phyloP scores from a whole-genome alignment of 1,284 basidiomycete genomes.

The Schizophyllum amplum region DNA sequence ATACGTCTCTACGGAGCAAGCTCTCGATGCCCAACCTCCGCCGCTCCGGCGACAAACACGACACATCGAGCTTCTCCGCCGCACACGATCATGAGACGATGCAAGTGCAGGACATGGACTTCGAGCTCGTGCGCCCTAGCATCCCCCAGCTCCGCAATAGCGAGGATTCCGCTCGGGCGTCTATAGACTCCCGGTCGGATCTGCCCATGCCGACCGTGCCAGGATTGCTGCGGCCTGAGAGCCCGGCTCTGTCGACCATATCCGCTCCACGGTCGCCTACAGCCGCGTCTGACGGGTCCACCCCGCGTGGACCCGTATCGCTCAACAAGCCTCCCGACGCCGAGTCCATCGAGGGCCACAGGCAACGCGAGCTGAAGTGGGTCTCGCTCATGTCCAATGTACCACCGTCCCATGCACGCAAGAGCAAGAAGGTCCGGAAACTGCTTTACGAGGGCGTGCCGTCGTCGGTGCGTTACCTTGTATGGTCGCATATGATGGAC shows the following conservation, averaged over 20 bases:
- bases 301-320: neutral
- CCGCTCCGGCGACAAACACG: constrained; percentile 17
- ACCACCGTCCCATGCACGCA: constrained; percentile 57
- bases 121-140: constrained; percentile 62
- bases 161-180: constrained; percentile 42
- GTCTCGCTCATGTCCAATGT: constrained; percentile 57
- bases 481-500: constrained; percentile 79
- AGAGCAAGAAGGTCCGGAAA: constrained; percentile 81
- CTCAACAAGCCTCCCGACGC: constrained; percentile 9
- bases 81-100: constrained; percentile 29
- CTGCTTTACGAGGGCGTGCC: constrained; percentile 78
- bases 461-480: constrained; percentile 73
- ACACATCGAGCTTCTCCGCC: constrained; percentile 6
- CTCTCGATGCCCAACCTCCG: constrained; percentile 52
- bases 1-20: constrained; percentile 44
- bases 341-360: constrained; percentile 55
- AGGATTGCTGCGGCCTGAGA: constrained; percentile 31
- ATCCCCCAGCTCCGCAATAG: constrained; percentile 39
- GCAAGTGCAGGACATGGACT: constrained; percentile 72
- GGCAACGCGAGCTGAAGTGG: constrained; percentile 72
- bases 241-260: constrained; percentile 40
- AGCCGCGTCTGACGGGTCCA: constrained; percentile 4
- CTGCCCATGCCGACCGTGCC: constrained; percentile 17
- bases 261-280: constrained; percentile 18
- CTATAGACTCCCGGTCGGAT: constrained; percentile 25